These are phyloP conservation scores for Mimosa bimucronata DNA, from an alignment of 306 rosid genomes.

Conservation along the genomic window DNA sequence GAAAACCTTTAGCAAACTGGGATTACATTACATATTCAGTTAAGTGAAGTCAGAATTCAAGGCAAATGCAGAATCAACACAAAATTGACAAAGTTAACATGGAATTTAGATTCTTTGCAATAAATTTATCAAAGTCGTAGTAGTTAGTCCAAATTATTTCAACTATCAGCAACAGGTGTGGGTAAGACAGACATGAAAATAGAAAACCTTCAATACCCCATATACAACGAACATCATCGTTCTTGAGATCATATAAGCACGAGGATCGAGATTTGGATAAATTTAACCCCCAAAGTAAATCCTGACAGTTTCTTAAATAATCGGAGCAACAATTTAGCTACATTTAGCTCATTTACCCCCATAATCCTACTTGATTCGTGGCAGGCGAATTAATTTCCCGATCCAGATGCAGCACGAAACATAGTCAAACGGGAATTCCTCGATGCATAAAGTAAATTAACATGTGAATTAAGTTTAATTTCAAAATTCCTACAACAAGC, in stretches of 20 bases:
- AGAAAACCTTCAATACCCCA: background rate
- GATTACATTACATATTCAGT: background rate
- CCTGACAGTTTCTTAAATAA: constrained; percentile 4
- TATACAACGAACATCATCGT: background rate
- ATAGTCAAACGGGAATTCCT: constrained; percentile 17
- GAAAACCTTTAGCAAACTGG: background rate
- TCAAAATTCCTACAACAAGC: constrained; percentile 9
- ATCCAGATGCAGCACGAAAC: constrained; percentile 19
- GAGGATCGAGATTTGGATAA: background rate
- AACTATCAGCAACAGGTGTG: background rate
- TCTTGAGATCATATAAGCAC: constrained; percentile 1
- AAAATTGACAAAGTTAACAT: background rate
- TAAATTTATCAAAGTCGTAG: background rate
- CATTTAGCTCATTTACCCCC: constrained; percentile 33
- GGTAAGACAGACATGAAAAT: background rate
- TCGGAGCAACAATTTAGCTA: background rate
- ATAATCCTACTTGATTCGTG: constrained; percentile 10
- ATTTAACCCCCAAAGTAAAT: background rate
- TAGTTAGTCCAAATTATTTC: constrained; percentile 10
- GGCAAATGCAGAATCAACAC: constrained; percentile 7
- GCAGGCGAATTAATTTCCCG: background rate
- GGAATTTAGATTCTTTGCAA: background rate
- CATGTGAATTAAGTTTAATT: constrained; percentile 11
- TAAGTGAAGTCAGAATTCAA: constrained; percentile 12
- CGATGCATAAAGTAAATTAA: background rate